Evolutionary conservation across 2,329 filamentous ascomycete genomes (phyloP).

Genomic region (Aureobasidium sp.): DNA sequence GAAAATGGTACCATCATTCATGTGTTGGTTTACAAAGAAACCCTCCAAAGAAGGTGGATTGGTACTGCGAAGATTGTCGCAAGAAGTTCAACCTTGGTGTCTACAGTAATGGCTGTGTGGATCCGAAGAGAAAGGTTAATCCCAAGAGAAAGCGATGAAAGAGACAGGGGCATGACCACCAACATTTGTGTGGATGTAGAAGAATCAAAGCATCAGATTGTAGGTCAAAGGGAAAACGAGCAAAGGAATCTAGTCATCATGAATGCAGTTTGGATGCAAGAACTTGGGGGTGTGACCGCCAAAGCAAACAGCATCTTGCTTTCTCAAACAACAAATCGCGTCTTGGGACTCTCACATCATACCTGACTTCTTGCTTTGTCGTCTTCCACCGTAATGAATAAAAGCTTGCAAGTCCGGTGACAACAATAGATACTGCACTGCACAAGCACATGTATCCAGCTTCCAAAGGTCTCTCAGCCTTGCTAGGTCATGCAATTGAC

Average conservation of each 20-base stretch:
- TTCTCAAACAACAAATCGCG: too few species aligned
- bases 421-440: too few species aligned
- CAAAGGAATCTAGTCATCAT: background rate
- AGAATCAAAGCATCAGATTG: background rate
- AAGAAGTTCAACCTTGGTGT: background rate
- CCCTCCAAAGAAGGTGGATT: background rate
- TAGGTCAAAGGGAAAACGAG: background rate
- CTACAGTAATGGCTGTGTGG: background rate
- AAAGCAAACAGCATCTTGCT: too few species aligned
- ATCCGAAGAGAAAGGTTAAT: background rate
- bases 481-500: too few species aligned
- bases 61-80: background rate
- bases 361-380: too few species aligned
- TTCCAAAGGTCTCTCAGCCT: too few species aligned
- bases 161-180: background rate
- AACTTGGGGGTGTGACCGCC: background rate
- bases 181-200: background rate
- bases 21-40: background rate
- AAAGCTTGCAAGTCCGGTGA: too few species aligned
- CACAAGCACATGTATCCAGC: too few species aligned
- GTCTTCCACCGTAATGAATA: too few species aligned
- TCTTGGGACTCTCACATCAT: too few species aligned
- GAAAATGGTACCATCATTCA: background rate
- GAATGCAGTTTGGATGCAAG: background rate
- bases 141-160: background rate